phyloP scores from a whole-genome alignment of 129 eudicot genomes.

The Lactuca sativa region DNA sequence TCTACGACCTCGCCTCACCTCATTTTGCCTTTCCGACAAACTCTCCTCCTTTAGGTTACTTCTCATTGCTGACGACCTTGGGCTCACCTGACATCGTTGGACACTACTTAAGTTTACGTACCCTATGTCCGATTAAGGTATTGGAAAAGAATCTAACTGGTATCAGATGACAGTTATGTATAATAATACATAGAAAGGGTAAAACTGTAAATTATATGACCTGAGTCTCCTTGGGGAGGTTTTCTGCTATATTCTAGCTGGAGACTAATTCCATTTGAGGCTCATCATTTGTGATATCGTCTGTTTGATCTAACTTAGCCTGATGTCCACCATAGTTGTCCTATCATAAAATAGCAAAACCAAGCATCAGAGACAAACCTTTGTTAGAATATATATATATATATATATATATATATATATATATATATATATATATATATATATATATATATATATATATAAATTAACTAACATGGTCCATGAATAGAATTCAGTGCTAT shows the following conservation, averaged over 20 bases:
- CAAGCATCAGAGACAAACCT: background rate
- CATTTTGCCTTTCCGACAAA: no score
- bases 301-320: slow-evolving; percentile 43
- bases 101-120: no score
- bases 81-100: no score
- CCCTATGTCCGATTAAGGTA: no score
- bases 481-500: slow-evolving; percentile 89
- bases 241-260: slow-evolving; percentile 82
- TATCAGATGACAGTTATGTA: no score
- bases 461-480: slow-evolving; percentile 79
- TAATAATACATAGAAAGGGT: background rate
- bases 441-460: background rate
- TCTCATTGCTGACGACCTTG: no score
- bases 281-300: slow-evolving; percentile 35
- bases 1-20: no score
- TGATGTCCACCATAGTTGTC: slow-evolving; percentile 95
- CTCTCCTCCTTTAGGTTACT: no score
- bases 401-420: no score
- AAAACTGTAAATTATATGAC: slow-evolving; percentile 26
- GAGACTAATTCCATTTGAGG: slow-evolving; percentile 70
- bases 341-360: slow-evolving; percentile 33
- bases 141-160: no score
- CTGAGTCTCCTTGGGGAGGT: slow-evolving; percentile 70
- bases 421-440: no score
- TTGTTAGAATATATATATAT: background rate